Conservation (phyloP, 1,284 basidiomycete species). For the Cryptococcus amylolentus region DNA sequence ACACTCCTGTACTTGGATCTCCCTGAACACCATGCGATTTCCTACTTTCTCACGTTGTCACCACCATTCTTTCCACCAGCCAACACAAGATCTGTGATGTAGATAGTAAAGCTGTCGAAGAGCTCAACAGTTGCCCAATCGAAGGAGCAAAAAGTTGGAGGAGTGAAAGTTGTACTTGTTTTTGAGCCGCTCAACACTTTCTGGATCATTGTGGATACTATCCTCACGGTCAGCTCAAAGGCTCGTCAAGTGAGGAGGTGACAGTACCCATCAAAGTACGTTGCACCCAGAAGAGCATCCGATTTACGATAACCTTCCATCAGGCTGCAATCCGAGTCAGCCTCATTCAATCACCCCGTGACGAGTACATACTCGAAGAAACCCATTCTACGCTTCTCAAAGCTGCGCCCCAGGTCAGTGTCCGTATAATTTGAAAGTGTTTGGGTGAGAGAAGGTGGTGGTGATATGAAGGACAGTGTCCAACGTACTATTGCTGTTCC, state of each 20-base stretch:
- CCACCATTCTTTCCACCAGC: no score
- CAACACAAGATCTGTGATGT: no score
- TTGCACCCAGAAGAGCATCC: slow-evolving; percentile 33
- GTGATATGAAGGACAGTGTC: no score
- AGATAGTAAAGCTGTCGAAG: no score
- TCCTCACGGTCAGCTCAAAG: not conserved
- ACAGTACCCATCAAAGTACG: slow-evolving; percentile 26
- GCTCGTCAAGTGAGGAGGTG: not conserved
- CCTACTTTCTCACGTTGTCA: no score
- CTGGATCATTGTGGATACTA: slow-evolving; percentile 40
- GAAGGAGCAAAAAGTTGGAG: slow-evolving; percentile 31
- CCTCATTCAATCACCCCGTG: no score
- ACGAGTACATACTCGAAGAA: slow-evolving; percentile 33
- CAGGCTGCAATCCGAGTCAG: slow-evolving; percentile 12
- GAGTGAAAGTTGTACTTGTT: slow-evolving; percentile 38
- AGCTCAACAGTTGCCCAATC: slow-evolving; percentile 23
- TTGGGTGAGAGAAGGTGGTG: no score
- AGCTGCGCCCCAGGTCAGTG: slow-evolving; percentile 15
- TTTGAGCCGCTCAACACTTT: slow-evolving; percentile 32
- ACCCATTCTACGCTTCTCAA: slow-evolving; percentile 43
- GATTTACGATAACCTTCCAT: slow-evolving; percentile 46
- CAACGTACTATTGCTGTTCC: slow-evolving; percentile 46
- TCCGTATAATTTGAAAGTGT: not conserved
- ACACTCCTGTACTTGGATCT: no score
- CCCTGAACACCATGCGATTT: no score